Conservation (phyloP, 805 yeast species). For the Cyberlindnera veronae region DNA sequence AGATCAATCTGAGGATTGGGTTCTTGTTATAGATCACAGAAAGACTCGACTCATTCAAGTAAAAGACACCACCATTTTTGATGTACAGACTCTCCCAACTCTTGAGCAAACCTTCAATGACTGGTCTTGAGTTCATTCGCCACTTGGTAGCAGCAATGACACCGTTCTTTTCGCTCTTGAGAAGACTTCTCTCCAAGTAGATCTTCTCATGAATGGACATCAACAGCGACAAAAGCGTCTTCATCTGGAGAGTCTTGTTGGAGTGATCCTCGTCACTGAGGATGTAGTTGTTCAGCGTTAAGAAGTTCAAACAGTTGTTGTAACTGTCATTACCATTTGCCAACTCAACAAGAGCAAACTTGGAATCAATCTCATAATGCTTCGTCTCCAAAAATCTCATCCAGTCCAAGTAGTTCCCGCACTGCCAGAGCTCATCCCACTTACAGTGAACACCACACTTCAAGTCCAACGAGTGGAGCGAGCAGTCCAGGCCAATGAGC, state of each 20-base stretch:
- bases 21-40: constrained; percentile 43
- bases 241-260: constrained; percentile 39
- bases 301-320: constrained; percentile 42
- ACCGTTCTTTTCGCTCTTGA: constrained; percentile 35
- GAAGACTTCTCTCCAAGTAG: constrained; percentile 43
- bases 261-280: constrained; percentile 33
- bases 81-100: constrained; percentile 67
- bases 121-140: constrained; percentile 61
- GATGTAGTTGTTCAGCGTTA: constrained; percentile 39
- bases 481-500: constrained; percentile 41
- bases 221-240: constrained; percentile 52
- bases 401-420: constrained; percentile 53
- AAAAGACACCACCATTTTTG: constrained; percentile 59
- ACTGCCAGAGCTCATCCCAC: constrained; percentile 57
- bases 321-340: constrained; percentile 52
- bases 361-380: constrained; percentile 45
- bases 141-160: constrained; percentile 54
- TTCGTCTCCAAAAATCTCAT: constrained; percentile 33
- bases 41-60: constrained; percentile 45
- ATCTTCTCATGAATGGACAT: constrained; percentile 67
- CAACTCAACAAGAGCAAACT: constrained; percentile 50
- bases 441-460: constrained; percentile 64
- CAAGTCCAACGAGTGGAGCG: constrained; percentile 45
- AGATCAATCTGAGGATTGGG: constrained; percentile 57
- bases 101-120: constrained; percentile 52